A percentile compares a stretch with the other conserved stretches of the same genome.
Evolutionary conservation across 179 eudicot genomes (phyloP).

Genomic region (Sideroxylon spinosum): DNA sequence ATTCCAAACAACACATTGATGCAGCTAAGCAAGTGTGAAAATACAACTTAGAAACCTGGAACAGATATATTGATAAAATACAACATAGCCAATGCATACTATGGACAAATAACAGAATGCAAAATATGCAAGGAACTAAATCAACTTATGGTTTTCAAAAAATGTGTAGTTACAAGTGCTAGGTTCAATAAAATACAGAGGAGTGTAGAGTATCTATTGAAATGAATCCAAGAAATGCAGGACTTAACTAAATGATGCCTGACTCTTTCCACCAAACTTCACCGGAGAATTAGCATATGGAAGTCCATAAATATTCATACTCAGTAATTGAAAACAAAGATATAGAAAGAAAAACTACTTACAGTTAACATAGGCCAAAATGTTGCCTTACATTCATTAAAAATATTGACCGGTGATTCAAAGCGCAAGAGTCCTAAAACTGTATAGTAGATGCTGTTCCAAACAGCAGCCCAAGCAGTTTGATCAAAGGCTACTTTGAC

Average conservation of each 20-base stretch:
- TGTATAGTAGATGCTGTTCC: conserved; percentile 88
- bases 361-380: conserved; percentile 92
- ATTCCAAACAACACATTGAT: neutral
- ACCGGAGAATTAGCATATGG: conserved; percentile 5
- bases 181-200: neutral
- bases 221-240: neutral
- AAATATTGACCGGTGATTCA: conserved; percentile 71
- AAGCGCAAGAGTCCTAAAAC: conserved; percentile 64
- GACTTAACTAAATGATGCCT: neutral
- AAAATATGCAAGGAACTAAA: neutral
- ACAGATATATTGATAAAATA: neutral
- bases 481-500: conserved; percentile 85
- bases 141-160: conserved; percentile 1
- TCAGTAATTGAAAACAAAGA: neutral
- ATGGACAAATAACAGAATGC: neutral
- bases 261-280: neutral
- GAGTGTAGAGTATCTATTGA: neutral
- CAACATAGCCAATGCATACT: neutral
- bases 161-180: neutral
- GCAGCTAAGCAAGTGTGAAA: neutral
- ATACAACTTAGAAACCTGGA: neutral
- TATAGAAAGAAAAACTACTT: conserved; percentile 26
- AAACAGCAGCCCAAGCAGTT: conserved; percentile 76
- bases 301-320: neutral
- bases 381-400: conserved; percentile 65